A percentile compares a stretch with the other conserved stretches of the same genome.
phyloP scores from a whole-genome alignment of 257 asterid species.

The Forsythia viridissima region DNA sequence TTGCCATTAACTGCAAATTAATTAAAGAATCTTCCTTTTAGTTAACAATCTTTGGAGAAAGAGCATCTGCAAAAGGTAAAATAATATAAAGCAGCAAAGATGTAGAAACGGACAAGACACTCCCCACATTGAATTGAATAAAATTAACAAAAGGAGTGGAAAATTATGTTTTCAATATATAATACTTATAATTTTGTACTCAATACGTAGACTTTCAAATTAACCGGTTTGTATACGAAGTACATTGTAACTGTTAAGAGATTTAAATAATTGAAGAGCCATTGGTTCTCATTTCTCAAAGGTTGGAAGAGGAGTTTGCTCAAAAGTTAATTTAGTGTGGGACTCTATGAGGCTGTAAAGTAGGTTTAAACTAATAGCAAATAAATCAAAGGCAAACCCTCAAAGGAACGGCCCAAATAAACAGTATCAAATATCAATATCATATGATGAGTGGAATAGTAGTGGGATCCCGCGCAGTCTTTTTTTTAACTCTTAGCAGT shows the following conservation, averaged over 20 bases:
- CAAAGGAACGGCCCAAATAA: constrained; percentile 29
- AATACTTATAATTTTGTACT: no score
- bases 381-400: constrained; percentile 20
- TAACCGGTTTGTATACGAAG: no score
- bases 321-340: background rate
- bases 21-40: constrained; percentile 28
- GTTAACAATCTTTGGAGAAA: constrained; percentile 17
- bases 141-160: background rate
- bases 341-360: constrained; percentile 42
- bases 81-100: constrained; percentile 6
- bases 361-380: constrained; percentile 7
- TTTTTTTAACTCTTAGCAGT: constrained; percentile 16
- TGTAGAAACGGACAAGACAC: background rate
- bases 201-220: no score
- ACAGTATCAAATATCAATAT: constrained; percentile 14
- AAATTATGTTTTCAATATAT: background rate
- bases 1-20: constrained; percentile 46
- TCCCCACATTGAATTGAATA: background rate
- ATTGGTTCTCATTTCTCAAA: background rate
- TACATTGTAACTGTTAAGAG: no score
- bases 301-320: constrained; percentile 1
- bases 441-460: constrained; percentile 24
- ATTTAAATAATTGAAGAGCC: no score
- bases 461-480: background rate
- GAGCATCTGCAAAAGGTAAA: constrained; percentile 10